Percentiles rank a stretch among this genome's conserved stretches.
Conservation (phyloP, 805 yeast species). For the Metschnikowia santaceciliae region DNA sequence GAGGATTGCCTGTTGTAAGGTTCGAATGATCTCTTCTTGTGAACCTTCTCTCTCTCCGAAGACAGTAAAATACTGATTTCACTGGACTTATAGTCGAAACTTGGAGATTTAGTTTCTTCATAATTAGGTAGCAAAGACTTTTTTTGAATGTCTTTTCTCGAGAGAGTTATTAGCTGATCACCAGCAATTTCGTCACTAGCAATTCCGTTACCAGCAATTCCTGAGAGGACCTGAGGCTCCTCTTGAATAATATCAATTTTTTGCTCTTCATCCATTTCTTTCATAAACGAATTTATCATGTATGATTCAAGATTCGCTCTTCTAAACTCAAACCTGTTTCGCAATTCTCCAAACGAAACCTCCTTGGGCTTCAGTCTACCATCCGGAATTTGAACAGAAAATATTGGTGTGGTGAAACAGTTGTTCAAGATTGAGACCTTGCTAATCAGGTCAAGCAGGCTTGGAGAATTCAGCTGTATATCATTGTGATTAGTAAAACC, state of each 20-base stretch:
- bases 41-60: slow-evolving; percentile 18
- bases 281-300: background rate
- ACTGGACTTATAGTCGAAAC: slow-evolving; percentile 11
- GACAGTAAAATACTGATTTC: slow-evolving; percentile 12
- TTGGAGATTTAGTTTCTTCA: background rate
- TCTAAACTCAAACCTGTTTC: background rate
- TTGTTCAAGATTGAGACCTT: slow-evolving; percentile 1
- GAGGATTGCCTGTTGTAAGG: slow-evolving; percentile 49
- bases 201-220: background rate
- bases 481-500: background rate
- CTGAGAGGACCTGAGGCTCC: background rate
- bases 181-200: background rate
- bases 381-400: slow-evolving; percentile 9
- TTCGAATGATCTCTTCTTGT: slow-evolving; percentile 49
- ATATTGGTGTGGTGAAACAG: background rate
- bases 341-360: background rate
- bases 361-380: slow-evolving; percentile 21
- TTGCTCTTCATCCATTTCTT: background rate
- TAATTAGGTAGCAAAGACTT: slow-evolving; percentile 1
- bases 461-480: background rate
- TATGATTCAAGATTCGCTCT: background rate
- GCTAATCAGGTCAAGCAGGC: background rate
- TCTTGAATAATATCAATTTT: background rate
- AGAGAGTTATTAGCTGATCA: slow-evolving; percentile 1
- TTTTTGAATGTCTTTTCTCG: background rate